Base-by-base conservation (phyloP, 371 early-diverging fungal species). In the Mortierella polycephala region DNA sequence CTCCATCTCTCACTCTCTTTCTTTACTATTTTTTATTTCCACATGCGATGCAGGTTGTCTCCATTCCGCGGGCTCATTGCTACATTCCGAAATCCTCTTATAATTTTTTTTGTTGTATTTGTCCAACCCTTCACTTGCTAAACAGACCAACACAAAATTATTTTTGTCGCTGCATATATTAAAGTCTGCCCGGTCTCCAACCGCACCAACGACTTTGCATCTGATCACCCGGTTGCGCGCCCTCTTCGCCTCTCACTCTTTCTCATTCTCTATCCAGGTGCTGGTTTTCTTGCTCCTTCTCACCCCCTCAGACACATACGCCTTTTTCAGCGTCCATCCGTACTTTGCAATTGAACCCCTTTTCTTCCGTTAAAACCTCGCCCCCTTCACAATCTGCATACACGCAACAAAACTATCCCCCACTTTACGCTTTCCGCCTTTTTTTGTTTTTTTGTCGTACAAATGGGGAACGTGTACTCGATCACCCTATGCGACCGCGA, bases 381-480 rank as follows among this genome's bases (percentile, higher is more conserved):
- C 55, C 7, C 54, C 13, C 20, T 37, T 21, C 46, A 6, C 55
- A n/a, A 13, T 21, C 62, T 14, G 23, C 40, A 44, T 60, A 40
- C 39, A 20, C 23, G 12, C 54, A 23, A 21, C 21, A 60, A 45
- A 47, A 6, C 21, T 39, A 37, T 16, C 41, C 45, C 60, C 37
- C 6, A n/a, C 20, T 56, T 46, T 21, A 54, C 44, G 46, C 16
- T 46, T 45, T 30, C 30, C 30, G 30, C 30, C 30, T 4, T 30
- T 30, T 30, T 30, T 30, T 4, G 1, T 30, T 30, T 30, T 30
- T 30, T 30, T 30, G 30, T 30, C 30, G 30, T 30, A 21, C 42
- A 60, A 41, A 69, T 77, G 77, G 77, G 77, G 8, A 77, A 77
- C 64, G 72, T 72, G 37, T 77, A 77, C 51, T 77, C 77, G 18